Conservation (phyloP, 441 rosid species). For the Brassica hybrid region DNA sequence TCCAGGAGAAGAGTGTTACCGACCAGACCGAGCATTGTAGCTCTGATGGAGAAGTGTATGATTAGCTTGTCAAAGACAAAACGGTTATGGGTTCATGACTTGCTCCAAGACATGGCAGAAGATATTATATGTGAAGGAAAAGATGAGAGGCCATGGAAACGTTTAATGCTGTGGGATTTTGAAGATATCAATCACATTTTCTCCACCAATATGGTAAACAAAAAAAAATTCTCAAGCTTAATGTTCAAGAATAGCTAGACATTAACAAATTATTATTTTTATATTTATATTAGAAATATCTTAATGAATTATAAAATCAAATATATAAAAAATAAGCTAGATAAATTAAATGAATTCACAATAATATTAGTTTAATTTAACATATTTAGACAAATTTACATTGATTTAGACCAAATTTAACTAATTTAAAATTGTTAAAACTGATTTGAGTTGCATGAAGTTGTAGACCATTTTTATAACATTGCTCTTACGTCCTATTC, state of each 20-base stretch:
- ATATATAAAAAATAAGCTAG: not conserved
- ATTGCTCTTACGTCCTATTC: too few species aligned
- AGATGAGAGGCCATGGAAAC: constrained; percentile 41
- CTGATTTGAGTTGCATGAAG: too few species aligned
- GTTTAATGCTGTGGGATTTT: constrained; percentile 55
- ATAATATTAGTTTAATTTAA: too few species aligned
- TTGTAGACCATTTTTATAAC: too few species aligned
- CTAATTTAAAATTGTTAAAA: not conserved
- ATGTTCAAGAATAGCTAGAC: too few species aligned
- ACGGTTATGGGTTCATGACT: constrained; percentile 51
- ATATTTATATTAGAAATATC: too few species aligned
- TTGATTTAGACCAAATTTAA: not conserved
- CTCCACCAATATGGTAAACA: constrained; percentile 18
- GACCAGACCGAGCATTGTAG: constrained; percentile 38
- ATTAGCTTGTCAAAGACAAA: constrained; percentile 9
- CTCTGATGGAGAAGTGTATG: constrained; percentile 41
- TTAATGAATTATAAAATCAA: too few species aligned
- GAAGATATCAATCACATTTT: constrained; percentile 35
- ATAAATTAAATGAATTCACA: not conserved
- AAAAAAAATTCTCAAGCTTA: not conserved
- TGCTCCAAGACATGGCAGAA: constrained; percentile 61
- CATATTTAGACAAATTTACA: too few species aligned
- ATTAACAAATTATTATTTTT: too few species aligned
- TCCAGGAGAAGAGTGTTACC: constrained; percentile 33
- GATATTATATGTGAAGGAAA: constrained; percentile 53